phyloP scores from a whole-genome alignment of 176 grass and related monocot species.

The Tillandsia leiboldiana region DNA sequence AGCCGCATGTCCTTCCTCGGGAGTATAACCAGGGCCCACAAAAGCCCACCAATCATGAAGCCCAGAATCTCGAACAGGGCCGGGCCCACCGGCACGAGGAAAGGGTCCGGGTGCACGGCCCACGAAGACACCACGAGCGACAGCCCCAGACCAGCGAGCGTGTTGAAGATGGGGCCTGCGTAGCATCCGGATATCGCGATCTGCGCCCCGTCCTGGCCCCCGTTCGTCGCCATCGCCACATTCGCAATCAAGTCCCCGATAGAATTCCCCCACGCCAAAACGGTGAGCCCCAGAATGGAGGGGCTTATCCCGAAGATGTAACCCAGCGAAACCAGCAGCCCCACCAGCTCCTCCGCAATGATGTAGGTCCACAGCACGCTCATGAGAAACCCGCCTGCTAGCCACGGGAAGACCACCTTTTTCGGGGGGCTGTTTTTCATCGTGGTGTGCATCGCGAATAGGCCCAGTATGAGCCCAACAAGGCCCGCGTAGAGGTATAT shows the following conservation, averaged over 20 bases:
- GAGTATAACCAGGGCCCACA: constrained; percentile 63
- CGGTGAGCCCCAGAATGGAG: constrained; percentile 61
- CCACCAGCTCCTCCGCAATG: constrained; percentile 68
- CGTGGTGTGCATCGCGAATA: constrained; percentile 26
- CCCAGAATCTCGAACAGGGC: constrained; percentile 58
- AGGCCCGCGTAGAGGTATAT: constrained; percentile 15
- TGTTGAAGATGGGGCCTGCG: constrained; percentile 78
- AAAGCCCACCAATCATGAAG: constrained; percentile 43
- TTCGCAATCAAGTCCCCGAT: constrained; percentile 76
- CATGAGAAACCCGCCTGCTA: constrained; percentile 67
- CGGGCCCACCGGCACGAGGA: constrained; percentile 29
- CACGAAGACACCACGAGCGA: constrained; percentile 54
- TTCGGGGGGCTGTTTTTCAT: constrained; percentile 10
- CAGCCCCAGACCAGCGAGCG: constrained; percentile 51
- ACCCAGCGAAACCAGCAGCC: constrained; percentile 52
- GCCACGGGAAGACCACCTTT: constrained; percentile 40
- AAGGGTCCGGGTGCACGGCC: constrained; percentile 35
- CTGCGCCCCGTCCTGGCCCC: constrained; percentile 52
- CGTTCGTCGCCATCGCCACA: constrained; percentile 60
- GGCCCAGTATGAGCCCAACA: constrained; percentile 22
- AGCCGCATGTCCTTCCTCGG: constrained; percentile 66
- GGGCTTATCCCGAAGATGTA: constrained; percentile 55
- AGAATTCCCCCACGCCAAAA: constrained; percentile 85
- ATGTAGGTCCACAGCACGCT: constrained; percentile 84
- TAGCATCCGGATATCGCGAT: constrained; percentile 70